Evolutionary conservation across 2,329 filamentous ascomycete genomes (phyloP), one percentile per base, ranked within the genome.

Genomic region (Clonostachys rhizophaga): DNA sequence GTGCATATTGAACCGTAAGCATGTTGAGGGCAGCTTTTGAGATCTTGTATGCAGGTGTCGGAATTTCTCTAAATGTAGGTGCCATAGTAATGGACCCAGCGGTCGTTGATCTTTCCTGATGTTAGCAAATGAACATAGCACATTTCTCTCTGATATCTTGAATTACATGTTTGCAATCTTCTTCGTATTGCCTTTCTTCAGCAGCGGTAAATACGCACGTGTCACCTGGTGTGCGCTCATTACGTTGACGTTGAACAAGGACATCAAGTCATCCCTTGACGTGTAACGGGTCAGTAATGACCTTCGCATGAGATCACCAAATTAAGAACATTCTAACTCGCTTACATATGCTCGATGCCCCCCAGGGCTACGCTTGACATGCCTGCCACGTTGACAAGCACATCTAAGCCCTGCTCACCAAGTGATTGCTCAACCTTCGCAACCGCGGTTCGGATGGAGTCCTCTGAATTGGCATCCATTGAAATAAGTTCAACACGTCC

Each of bases 11-110:
- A 1, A 67, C 60, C 2, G 69, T 76, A 37, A 76, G 51, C 65
- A 70, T 70, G 50, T 75, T 75, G 49, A 76, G 49, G 0, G 71
- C 71, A 0, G 72, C 64, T 50, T 76, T 76, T 30, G 67, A 63
- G 48, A 75, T 62, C 48, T 73, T 74, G 59, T 76, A 76, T 0
- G 69, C 62, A 1, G 68, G 68, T 0, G 50, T 44, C 0, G 62
- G 60, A 4, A 56, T 48, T 1, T 45, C 37, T 2, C 40, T 46
- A 46, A 50, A 67, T 5, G 41, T 42, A 1, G 52, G 12, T 0
- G 60, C 58, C 49, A 54, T 46, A 17, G 58, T 46, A 5, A 74
- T 66, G 1, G 72, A 75, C 30, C 69, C 72, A 4, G 75, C 41
- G 0, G 65, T 69, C 3, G 67, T 18, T 16, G 43, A 46, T 11